Conservation (phyloP, 2,329 filamentous ascomycete genomes). For the Epichloe gansuensis region DNA sequence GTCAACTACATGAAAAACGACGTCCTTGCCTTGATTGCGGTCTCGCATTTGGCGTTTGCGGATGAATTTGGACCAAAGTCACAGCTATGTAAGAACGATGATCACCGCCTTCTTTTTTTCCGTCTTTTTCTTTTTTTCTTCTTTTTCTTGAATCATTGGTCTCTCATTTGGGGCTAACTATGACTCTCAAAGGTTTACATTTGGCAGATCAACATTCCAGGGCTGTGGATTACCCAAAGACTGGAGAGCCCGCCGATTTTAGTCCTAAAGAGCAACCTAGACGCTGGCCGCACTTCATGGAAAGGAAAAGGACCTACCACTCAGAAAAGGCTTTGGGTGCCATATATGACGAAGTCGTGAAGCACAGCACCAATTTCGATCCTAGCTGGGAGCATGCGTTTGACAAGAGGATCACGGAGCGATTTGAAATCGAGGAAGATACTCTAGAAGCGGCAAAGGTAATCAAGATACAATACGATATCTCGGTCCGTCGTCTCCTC, state of each 20-base stretch:
- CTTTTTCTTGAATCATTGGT: neutral
- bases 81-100: constrained; percentile 43
- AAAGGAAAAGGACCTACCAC: constrained; percentile 51
- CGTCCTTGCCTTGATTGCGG: constrained; percentile 65
- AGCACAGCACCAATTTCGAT: constrained; percentile 49
- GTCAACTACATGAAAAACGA: constrained; percentile 90
- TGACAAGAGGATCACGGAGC: constrained; percentile 59
- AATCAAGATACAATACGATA: constrained; percentile 71
- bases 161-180: neutral
- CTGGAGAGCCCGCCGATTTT: constrained; percentile 65
- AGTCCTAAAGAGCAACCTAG: constrained; percentile 44
- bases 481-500: constrained; percentile 65
- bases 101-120: neutral
- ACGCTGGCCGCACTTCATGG: constrained; percentile 80
- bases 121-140: too few species aligned
- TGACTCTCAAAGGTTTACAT: constrained; percentile 38
- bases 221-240: constrained; percentile 92
- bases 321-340: constrained; percentile 65
- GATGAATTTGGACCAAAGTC: constrained; percentile 59
- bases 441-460: constrained; percentile 46
- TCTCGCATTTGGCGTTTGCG: constrained; percentile 66
- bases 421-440: constrained; percentile 42
- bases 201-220: constrained; percentile 75
- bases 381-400: constrained; percentile 65
- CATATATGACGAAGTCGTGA: constrained; percentile 63